Base-by-base conservation (phyloP, 768 basidiomycete genomes). In the Suillus subaureus region DNA sequence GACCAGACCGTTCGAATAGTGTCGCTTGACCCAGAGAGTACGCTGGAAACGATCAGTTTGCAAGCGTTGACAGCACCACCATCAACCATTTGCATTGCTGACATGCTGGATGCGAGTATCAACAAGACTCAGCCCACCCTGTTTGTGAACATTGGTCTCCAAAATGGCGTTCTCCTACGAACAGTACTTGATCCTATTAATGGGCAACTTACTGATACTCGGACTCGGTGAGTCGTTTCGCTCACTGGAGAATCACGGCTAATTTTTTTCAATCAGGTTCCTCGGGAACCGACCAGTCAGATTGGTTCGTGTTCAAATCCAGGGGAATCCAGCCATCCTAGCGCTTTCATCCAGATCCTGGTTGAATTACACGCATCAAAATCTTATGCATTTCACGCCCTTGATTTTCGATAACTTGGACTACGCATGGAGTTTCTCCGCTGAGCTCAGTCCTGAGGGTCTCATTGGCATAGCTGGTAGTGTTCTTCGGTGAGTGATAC, bases 1-100 rank as follows among this genome's bases (percentile, higher is more conserved):
- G 97, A 99, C 71, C 96, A 97, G 73, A 99, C 97, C 13, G 97
- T 99, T 67, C 93, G 96, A 60, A 94, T 99, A 71, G 93, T 99
- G 67, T 99, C 97, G 5, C 82, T 99, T 63, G 97, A 99, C 75
- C 95, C 96, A 2, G 97, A 99, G 67, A 96, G 84, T 71, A 99
- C 97, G 0, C 83, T 99, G 26, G 95, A 97, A 71, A 96, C 95
- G 0, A 95, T 99, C 70, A 95, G 93, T 82, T 81, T 99, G 66
- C 96, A 97, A 84, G 97, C 97, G 0, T 80, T 99, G 71, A 99
- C 97, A 4, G 94, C 97, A 0, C 94, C 95, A 0, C 97, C 97
- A 11, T 93, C 97, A 6, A 87, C 97, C 0, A 97, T 99, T 66
- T 97, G 95, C 77, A 95, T 99, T 63, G 96, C 96, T 47, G 97